Conservation (phyloP, 495 filamentous ascomycete species). For the Penicillium robsamsonii region DNA sequence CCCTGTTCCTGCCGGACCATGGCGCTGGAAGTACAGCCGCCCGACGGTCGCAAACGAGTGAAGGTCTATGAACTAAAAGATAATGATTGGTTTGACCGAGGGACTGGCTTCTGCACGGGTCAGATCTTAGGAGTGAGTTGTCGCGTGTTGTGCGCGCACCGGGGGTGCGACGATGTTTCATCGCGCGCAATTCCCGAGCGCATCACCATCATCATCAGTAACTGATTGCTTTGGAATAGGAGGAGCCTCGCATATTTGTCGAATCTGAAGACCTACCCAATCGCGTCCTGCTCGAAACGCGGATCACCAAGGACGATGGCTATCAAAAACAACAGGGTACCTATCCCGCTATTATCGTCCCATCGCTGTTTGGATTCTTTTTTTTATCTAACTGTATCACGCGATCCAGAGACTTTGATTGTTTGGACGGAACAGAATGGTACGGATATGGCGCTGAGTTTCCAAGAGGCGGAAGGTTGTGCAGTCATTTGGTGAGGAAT, state of each 20-base stretch:
- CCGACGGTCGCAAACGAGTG: constrained; percentile 90
- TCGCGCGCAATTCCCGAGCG: constrained; percentile 12
- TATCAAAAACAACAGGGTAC: constrained; percentile 98
- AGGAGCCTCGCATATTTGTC: constrained; percentile 85
- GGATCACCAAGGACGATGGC: constrained; percentile 88
- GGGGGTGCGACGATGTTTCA: constrained; percentile 3
- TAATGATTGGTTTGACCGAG: constrained; percentile 98
- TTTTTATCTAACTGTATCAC: constrained; percentile 27
- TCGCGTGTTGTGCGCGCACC: constrained; percentile 15
- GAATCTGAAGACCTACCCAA: constrained; percentile 89
- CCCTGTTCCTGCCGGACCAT: constrained; percentile 52
- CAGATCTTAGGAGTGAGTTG: constrained; percentile 69
- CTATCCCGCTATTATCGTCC: constrained; percentile 21
- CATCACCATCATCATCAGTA: constrained; percentile 8
- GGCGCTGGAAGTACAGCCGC: constrained; percentile 82
- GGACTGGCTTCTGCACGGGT: constrained; percentile 92
- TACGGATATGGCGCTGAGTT: constrained; percentile 96
- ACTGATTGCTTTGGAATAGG: constrained; percentile 39
- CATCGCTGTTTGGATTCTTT: constrained; percentile 8
- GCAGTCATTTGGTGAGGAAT: constrained; percentile 75
- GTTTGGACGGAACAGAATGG: constrained; percentile 91
- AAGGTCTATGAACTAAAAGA: constrained; percentile 98
- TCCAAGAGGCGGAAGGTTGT: constrained; percentile 96
- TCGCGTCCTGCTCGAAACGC: constrained; percentile 79
- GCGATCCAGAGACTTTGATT: constrained; percentile 79